A percentile compares a stretch with the other conserved stretches of the same genome.
phyloP scores from a whole-genome alignment of 2,329 filamentous ascomycete species.

The Penicillium thymicola region DNA sequence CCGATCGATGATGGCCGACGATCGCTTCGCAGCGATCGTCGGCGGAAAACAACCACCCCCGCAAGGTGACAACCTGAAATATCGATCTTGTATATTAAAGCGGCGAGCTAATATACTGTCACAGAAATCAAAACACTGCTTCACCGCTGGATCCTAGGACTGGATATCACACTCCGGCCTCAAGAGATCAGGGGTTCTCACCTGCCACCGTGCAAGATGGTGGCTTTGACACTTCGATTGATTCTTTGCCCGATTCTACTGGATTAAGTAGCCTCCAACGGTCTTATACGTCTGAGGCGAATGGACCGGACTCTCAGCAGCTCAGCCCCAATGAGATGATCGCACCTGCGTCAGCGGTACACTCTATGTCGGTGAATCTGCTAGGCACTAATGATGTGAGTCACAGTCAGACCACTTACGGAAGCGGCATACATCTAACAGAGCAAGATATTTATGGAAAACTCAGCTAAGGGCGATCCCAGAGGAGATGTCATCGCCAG shows the following conservation, averaged over 20 bases:
- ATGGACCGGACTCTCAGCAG: conserved; percentile 32
- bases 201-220: conserved; percentile 20
- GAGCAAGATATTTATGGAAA: conserved; percentile 32
- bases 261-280: conserved; percentile 16
- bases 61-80: conserved; percentile 21
- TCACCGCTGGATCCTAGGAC: conserved; percentile 19
- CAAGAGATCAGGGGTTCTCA: conserved; percentile 28
- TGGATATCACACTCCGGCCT: conserved; percentile 24
- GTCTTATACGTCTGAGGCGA: conserved; percentile 25
- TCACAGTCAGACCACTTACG: not conserved
- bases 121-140: conserved; percentile 14
- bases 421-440: not conserved
- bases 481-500: conserved; percentile 31
- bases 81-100: not conserved
- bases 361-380: conserved; percentile 38
- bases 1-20: conserved; percentile 29
- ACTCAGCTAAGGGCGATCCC: conserved; percentile 26
- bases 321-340: conserved; percentile 38
- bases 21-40: conserved; percentile 19
- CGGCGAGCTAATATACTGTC: conserved; percentile 4
- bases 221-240: conserved; percentile 21
- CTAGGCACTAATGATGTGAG: conserved; percentile 29
- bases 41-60: conserved; percentile 22
- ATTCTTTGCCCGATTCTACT: conserved; percentile 21
- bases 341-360: conserved; percentile 33